Evolutionary conservation across 257 asterid genomes (phyloP).

Genomic region (Verbena officinalis): DNA sequence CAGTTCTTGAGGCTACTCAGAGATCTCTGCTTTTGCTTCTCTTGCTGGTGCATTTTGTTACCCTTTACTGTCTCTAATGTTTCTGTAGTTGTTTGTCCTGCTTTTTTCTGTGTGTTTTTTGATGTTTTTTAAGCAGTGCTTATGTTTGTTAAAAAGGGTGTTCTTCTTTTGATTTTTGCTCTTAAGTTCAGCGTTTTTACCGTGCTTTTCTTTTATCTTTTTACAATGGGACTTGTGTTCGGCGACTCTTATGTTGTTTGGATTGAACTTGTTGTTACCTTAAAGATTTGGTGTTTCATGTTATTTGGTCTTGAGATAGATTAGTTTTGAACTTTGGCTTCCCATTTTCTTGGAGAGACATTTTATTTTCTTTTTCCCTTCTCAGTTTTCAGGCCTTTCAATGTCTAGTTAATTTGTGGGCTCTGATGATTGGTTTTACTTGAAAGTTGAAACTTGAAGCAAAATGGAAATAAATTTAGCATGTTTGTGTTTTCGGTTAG

Average conservation of each 20-base stretch:
- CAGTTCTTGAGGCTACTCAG: slow-evolving; percentile 40
- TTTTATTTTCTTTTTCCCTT: background rate
- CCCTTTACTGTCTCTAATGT: slow-evolving; percentile 22
- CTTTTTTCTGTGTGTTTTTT: background rate
- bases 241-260: background rate
- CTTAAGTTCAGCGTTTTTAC: background rate
- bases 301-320: background rate
- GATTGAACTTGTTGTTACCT: background rate
- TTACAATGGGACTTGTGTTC: background rate
- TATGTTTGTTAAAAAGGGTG: background rate
- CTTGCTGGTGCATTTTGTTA: slow-evolving; percentile 37
- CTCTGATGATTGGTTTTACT: background rate
- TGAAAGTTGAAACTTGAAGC: background rate
- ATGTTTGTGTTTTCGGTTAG: background rate
- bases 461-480: background rate
- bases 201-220: background rate
- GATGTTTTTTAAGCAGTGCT: too few species aligned
- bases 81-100: background rate
- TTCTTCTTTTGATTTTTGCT: background rate
- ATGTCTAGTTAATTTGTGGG: background rate
- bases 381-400: background rate
- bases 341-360: background rate
- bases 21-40: slow-evolving; percentile 38
- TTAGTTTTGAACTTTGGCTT: background rate
- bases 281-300: background rate